phyloP scores from a whole-genome alignment of 768 basidiomycete genomes.

The Trametes coccinea region DNA sequence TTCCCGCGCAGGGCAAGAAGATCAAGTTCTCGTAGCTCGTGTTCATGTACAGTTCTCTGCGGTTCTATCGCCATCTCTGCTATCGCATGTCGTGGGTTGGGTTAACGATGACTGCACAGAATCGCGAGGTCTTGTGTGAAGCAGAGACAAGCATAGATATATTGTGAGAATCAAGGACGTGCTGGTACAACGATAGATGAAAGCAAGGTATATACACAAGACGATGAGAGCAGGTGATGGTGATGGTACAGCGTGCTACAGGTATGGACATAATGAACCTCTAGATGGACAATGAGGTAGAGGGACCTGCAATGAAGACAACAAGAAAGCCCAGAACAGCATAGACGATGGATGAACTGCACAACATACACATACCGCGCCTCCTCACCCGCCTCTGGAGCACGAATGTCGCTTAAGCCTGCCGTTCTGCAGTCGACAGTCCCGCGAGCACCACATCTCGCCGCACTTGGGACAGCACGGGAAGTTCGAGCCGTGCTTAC shows the following conservation, averaged over 20 bases:
- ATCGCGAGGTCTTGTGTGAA: neutral
- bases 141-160: too few relatives aligned
- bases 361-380: neutral
- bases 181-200: neutral
- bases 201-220: neutral
- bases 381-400: constrained; percentile 2
- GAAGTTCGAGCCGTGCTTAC: constrained; percentile 32
- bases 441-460: constrained; percentile 35
- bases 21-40: constrained; percentile 53
- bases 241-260: constrained; percentile 15
- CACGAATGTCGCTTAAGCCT: constrained; percentile 24
- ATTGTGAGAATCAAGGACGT: too few relatives aligned
- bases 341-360: too few relatives aligned
- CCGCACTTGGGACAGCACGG: constrained; percentile 35
- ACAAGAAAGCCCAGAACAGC: neutral
- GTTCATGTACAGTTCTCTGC: neutral
- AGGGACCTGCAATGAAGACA: too few relatives aligned
- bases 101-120: neutral
- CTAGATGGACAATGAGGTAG: neutral
- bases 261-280: neutral
- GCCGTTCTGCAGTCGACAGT: constrained; percentile 20
- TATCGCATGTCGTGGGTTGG: neutral
- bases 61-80: neutral
- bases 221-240: neutral
- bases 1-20: constrained; percentile 80